phyloP scores from a whole-genome alignment of 345 rosid genomes.

The Populus davidiana region DNA sequence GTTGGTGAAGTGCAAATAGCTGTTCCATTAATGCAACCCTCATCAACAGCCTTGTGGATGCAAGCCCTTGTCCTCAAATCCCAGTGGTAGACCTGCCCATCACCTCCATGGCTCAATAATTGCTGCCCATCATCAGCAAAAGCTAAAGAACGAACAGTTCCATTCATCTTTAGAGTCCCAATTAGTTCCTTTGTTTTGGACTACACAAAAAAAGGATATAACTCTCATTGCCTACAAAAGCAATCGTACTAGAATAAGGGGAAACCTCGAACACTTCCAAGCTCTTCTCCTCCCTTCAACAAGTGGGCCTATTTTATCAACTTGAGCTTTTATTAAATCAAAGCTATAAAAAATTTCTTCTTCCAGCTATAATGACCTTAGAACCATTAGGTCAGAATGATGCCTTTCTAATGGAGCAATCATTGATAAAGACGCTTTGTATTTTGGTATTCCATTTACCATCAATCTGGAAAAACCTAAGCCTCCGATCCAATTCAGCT shows the following conservation, averaged over 20 bases:
- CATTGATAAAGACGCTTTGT: slow-evolving; percentile 82
- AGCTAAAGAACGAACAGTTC: slow-evolving; percentile 70
- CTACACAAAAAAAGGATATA: slow-evolving; percentile 77
- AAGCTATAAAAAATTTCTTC: slow-evolving; percentile 91
- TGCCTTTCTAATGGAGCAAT: slow-evolving; percentile 78
- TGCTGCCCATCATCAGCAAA: slow-evolving; percentile 67
- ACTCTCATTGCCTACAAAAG: slow-evolving; percentile 86
- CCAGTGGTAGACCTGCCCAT: slow-evolving; percentile 88
- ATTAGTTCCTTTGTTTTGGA: slow-evolving; percentile 75
- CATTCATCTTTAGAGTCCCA: slow-evolving; percentile 91
- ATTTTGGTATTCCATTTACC: slow-evolving; percentile 87
- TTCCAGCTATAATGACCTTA: slow-evolving; percentile 82
- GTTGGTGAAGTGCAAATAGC: slow-evolving; percentile 56
- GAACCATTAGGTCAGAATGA: slow-evolving; percentile 84
- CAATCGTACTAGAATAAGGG: slow-evolving; percentile 71
- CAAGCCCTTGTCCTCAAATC: slow-evolving; percentile 82
- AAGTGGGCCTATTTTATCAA: slow-evolving; percentile 80
- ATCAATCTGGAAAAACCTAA: slow-evolving; percentile 86
- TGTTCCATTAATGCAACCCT: slow-evolving; percentile 77
- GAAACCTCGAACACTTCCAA: slow-evolving; percentile 85
- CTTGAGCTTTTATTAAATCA: slow-evolving; percentile 73
- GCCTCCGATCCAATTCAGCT: slow-evolving; percentile 67
- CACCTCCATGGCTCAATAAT: slow-evolving; percentile 82
- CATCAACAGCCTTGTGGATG: slow-evolving; percentile 78
- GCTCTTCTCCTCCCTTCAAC: slow-evolving; percentile 96